These are phyloP conservation scores for Ascochyta viciae-villosae DNA, from an alignment of 2,329 filamentous ascomycete species.

Conservation along the genomic window DNA sequence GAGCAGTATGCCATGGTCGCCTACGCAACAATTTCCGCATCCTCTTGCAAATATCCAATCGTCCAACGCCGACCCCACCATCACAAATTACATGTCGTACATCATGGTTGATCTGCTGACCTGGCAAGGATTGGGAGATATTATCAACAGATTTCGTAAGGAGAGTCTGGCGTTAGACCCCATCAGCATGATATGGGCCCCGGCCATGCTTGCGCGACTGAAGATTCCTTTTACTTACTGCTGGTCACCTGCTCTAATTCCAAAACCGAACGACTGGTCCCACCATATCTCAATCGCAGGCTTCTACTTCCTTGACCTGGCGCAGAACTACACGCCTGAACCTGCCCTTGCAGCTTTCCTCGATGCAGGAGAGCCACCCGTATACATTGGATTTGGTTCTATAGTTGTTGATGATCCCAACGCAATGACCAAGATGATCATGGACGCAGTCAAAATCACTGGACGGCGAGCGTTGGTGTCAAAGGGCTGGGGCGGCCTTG, in stretches of 20 bases:
- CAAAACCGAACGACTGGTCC: conserved; percentile 57
- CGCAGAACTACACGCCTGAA: conserved; percentile 49
- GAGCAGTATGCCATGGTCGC: conserved; percentile 79
- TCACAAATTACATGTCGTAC: conserved; percentile 85
- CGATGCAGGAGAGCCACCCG: conserved; percentile 48
- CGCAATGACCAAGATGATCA: conserved; percentile 51
- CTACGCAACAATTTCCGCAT: conserved; percentile 84
- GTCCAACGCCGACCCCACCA: conserved; percentile 75
- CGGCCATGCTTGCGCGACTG: conserved; percentile 77
- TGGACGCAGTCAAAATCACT: conserved; percentile 56
- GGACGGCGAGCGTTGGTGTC: conserved; percentile 82
- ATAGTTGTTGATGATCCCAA: conserved; percentile 54
- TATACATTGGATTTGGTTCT: conserved; percentile 53
- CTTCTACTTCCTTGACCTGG: conserved; percentile 51
- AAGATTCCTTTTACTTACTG: conserved; percentile 88
- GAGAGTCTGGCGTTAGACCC: conserved; percentile 77
- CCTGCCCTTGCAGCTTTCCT: conserved; percentile 51
- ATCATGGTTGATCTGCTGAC: conserved; percentile 89
- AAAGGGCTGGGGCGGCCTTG: conserved; percentile 87
- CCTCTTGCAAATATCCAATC: conserved; percentile 83
- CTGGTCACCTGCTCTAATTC: conserved; percentile 62
- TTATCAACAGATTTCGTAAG: conserved; percentile 87
- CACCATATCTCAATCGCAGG: conserved; percentile 51
- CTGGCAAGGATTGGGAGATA: conserved; percentile 89
- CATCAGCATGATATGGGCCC: conserved; percentile 81